A percentile compares a stretch with the other conserved stretches of the same genome.
These are phyloP conservation scores for Aurantiochytrium sp. DNA, from an alignment of 108 stramenopile species.

Conservation along the genomic window DNA sequence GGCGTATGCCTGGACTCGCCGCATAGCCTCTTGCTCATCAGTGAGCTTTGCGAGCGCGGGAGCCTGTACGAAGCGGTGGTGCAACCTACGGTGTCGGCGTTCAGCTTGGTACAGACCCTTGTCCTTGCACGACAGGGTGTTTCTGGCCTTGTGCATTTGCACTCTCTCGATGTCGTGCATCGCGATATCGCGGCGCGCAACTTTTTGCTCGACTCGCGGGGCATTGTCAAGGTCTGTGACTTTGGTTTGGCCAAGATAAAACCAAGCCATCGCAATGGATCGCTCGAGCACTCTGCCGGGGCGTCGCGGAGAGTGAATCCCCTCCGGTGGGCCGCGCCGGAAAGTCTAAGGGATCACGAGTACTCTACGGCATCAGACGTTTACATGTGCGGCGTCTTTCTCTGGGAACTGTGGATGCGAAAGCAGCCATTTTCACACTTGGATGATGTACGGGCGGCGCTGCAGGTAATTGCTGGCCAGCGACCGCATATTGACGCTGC, in stretches of 20 bases:
- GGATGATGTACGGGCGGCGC: background rate
- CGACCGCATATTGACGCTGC: background rate
- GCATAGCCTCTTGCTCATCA: constrained; percentile 15
- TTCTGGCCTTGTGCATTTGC: constrained; percentile 14
- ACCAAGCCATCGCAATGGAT: background rate
- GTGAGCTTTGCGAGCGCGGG: constrained; percentile 22
- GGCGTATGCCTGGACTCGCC: constrained; percentile 2
- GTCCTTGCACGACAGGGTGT: constrained; percentile 15
- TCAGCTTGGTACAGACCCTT: background rate
- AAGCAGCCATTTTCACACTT: background rate
- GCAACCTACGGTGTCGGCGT: background rate
- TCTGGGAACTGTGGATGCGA: constrained; percentile 27
- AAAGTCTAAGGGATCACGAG: background rate
- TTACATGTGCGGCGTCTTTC: constrained; percentile 28
- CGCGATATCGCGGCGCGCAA: constrained; percentile 40
- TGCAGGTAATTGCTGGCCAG: background rate
- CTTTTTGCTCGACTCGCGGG: constrained; percentile 24
- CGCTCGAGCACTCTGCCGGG: background rate
- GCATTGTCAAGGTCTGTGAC: constrained; percentile 29
- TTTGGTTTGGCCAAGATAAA: constrained; percentile 36
- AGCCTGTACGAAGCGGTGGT: constrained; percentile 28
- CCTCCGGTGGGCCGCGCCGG: constrained; percentile 33
- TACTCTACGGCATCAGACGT: constrained; percentile 18
- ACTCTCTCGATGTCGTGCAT: constrained; percentile 32
- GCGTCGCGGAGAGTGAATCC: constrained; percentile 10